A percentile compares a stretch with the other conserved stretches of the same genome.
Conservation (phyloP, 331 rosid species). For the Quercus phellos region DNA sequence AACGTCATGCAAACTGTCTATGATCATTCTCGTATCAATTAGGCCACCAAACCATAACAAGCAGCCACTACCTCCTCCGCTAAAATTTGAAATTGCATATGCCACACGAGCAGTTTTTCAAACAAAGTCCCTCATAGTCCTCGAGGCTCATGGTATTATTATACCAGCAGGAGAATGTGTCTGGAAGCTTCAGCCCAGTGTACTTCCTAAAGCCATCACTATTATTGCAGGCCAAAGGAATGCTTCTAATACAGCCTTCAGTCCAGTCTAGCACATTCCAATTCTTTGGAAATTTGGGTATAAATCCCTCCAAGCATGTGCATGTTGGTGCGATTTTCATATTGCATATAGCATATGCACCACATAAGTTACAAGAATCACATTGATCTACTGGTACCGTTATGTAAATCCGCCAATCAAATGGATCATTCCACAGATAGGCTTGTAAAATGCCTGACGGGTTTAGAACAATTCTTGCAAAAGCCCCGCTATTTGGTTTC, state of each 20-base stretch:
- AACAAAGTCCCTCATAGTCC: slow-evolving; percentile 3
- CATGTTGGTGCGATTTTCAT: not conserved
- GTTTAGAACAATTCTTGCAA: not conserved
- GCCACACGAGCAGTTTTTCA: not conserved
- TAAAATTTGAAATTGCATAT: not conserved
- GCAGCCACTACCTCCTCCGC: slow-evolving; percentile 7
- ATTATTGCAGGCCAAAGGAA: not conserved
- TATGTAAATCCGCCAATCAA: not conserved
- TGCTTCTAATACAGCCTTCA: not conserved
- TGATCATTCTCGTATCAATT: not conserved
- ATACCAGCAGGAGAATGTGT: slow-evolving; percentile 9
- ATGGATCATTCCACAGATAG: not conserved
- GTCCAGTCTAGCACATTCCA: slow-evolving; percentile 1
- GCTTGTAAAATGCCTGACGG: not conserved
- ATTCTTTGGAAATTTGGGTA: not conserved
- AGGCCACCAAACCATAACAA: not conserved
- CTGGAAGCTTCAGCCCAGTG: not conserved
- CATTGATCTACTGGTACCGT: not conserved
- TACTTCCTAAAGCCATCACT: not conserved
- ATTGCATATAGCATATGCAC: slow-evolving; percentile 2
- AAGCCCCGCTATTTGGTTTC: not conserved
- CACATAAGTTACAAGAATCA: not conserved
- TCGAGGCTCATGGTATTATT: slow-evolving; percentile 4
- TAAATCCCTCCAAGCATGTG: slow-evolving; percentile 2
- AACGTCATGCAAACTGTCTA: not conserved